These are phyloP conservation scores for Corylus heterophylla DNA, from an alignment of 306 rosid species.

Conservation along the genomic window DNA sequence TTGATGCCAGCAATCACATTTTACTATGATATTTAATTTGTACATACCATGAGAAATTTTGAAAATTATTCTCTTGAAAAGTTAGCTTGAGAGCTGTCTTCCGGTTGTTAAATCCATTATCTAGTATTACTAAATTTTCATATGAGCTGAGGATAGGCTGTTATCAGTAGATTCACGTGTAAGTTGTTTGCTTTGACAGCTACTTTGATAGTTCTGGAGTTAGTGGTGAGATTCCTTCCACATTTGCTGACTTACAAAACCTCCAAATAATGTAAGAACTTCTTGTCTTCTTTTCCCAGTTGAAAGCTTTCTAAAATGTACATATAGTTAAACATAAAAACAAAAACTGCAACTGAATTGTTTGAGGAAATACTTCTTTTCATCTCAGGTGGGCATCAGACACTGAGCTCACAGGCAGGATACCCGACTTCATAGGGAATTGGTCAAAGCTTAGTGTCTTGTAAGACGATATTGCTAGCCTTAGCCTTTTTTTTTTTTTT, in stretches of 20 bases:
- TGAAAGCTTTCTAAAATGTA: not conserved
- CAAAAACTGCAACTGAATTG: not conserved
- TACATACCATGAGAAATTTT: not conserved
- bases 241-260: slow-evolving; percentile 58
- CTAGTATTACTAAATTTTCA: not conserved
- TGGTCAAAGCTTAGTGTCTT: slow-evolving; percentile 56
- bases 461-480: slow-evolving; percentile 46
- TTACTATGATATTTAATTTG: not conserved
- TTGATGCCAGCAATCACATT: not conserved
- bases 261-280: slow-evolving; percentile 55
- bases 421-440: slow-evolving; percentile 77
- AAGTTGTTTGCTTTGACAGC: slow-evolving; percentile 42
- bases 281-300: slow-evolving; percentile 1
- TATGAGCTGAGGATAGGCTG: not conserved
- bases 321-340: not conserved
- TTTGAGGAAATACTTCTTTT: slow-evolving; percentile 13
- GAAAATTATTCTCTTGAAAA: not conserved
- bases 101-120: not conserved
- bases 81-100: not conserved
- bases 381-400: slow-evolving; percentile 73
- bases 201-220: slow-evolving; percentile 73
- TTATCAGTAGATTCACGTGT: not conserved
- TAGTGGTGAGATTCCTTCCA: slow-evolving; percentile 73
- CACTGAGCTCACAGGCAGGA: slow-evolving; percentile 53
- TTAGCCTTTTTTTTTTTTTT: too few relatives aligned